Percentiles rank a stretch among this genome's conserved stretches.
Conservation (phyloP, 208 protist species). For the Acanthamoeba sp. region DNA sequence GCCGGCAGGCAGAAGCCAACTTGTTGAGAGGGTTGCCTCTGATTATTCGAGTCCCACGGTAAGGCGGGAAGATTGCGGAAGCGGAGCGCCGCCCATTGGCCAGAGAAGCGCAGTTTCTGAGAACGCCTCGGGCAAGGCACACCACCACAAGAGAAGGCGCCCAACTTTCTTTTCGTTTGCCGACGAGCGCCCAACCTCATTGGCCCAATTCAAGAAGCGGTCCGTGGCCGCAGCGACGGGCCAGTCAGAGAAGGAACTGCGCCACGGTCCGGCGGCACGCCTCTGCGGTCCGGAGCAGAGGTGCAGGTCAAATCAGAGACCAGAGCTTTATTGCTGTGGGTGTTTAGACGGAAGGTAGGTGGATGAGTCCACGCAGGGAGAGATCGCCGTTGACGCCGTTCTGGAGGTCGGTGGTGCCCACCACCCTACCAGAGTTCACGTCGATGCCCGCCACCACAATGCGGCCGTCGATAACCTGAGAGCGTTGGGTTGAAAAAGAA, state of each 20-base stretch:
- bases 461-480: conserved; percentile 7
- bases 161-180: background rate
- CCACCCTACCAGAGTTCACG: background rate
- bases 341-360: background rate
- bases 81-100: background rate
- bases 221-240: background rate
- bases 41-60: background rate
- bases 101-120: background rate
- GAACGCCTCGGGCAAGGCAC: background rate
- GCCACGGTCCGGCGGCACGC: no score
- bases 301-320: no score
- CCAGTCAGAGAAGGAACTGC: no score
- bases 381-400: conserved; percentile 15
- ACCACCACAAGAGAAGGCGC: background rate
- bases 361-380: background rate
- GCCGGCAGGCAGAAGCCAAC: background rate
- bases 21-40: background rate
- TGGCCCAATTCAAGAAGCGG: background rate
- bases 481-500: no score
- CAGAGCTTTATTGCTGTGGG: no score
- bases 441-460: conserved; percentile 29
- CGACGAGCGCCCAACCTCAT: background rate
- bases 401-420: conserved; percentile 2
- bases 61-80: background rate
- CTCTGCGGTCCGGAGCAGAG: no score